Conservation (phyloP, 306 rosid species). For the Castanea mollissima region DNA sequence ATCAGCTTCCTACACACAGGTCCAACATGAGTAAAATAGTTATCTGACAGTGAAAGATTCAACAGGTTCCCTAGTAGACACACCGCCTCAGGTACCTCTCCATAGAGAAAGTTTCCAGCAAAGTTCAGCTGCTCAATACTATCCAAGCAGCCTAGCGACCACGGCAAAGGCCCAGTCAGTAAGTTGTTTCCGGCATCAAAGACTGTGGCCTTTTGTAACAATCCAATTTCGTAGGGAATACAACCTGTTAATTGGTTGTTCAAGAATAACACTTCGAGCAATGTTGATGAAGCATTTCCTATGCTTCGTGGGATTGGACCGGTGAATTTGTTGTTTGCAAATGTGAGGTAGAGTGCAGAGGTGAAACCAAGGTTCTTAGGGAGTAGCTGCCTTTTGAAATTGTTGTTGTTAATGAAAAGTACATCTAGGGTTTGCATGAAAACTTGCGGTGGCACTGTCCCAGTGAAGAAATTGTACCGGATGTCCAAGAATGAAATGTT, state of each 20-base stretch:
- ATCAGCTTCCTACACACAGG: conserved; percentile 33
- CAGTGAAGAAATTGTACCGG: conserved; percentile 42
- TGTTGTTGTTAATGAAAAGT: conserved; percentile 47
- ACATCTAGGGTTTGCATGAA: conserved; percentile 25
- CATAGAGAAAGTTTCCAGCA: conserved; percentile 39
- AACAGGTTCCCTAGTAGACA: conserved; percentile 32
- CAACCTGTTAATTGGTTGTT: conserved; percentile 44
- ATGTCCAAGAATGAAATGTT: conserved; percentile 34
- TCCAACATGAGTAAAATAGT: conserved; percentile 37
- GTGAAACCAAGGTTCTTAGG: conserved; percentile 39
- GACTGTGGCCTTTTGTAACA: conserved; percentile 24
- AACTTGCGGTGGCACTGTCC: conserved; percentile 32
- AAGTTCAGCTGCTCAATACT: conserved; percentile 42
- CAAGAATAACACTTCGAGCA: conserved; percentile 34
- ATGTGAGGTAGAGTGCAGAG: conserved; percentile 27
- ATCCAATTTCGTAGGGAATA: conserved; percentile 48
- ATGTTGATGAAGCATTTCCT: conserved; percentile 26
- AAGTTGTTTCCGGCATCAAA: conserved; percentile 41
- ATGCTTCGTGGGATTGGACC: conserved; percentile 50
- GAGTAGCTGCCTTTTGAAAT: conserved; percentile 6
- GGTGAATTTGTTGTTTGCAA: conserved; percentile 48
- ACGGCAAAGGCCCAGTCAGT: conserved; percentile 43
- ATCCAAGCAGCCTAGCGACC: conserved; percentile 40
- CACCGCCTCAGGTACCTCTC: conserved; percentile 37
- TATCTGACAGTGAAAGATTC: conserved; percentile 41